These are phyloP conservation scores for Mediolabrus comicus DNA, from an alignment of 108 stramenopile species.

Conservation along the genomic window DNA sequence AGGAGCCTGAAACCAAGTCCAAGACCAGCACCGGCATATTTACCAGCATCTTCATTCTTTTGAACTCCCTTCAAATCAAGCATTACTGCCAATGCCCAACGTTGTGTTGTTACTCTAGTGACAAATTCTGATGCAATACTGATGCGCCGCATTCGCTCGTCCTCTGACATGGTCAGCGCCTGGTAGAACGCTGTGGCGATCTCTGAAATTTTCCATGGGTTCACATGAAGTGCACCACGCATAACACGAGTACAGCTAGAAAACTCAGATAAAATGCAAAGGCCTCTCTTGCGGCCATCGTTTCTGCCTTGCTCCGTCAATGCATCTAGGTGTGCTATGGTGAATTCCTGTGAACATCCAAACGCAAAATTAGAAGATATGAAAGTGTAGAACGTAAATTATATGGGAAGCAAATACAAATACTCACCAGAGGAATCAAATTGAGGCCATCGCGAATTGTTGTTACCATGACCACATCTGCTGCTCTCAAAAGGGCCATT, in stretches of 20 bases:
- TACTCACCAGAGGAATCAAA: constrained; percentile 89
- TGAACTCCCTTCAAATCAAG: constrained; percentile 88
- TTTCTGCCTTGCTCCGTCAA: constrained; percentile 64
- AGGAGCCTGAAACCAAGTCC: constrained; percentile 93
- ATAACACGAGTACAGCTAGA: constrained; percentile 94
- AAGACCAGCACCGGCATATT: constrained; percentile 88
- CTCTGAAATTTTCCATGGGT: constrained; percentile 92
- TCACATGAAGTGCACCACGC: constrained; percentile 92
- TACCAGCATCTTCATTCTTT: constrained; percentile 70
- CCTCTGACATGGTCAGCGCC: constrained; percentile 77
- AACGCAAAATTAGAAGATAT: constrained; percentile 36
- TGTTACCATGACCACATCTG: constrained; percentile 90
- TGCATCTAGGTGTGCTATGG: constrained; percentile 94
- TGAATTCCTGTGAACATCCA: constrained; percentile 70
- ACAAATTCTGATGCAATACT: constrained; percentile 88
- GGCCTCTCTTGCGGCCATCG: constrained; percentile 86
- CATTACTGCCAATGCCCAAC: constrained; percentile 90
- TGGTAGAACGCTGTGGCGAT: constrained; percentile 78
- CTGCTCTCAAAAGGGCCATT: constrained; percentile 78
- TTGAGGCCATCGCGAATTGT: constrained; percentile 97
- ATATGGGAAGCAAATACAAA: constrained; percentile 21
- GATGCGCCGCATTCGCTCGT: constrained; percentile 79
- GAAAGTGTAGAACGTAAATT: constrained; percentile 58
- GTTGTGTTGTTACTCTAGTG: constrained; percentile 88
- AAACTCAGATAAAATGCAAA: constrained; percentile 87